phyloP scores from a whole-genome alignment of 371 early-diverging fungal genomes.

The Mortierella sp. region DNA sequence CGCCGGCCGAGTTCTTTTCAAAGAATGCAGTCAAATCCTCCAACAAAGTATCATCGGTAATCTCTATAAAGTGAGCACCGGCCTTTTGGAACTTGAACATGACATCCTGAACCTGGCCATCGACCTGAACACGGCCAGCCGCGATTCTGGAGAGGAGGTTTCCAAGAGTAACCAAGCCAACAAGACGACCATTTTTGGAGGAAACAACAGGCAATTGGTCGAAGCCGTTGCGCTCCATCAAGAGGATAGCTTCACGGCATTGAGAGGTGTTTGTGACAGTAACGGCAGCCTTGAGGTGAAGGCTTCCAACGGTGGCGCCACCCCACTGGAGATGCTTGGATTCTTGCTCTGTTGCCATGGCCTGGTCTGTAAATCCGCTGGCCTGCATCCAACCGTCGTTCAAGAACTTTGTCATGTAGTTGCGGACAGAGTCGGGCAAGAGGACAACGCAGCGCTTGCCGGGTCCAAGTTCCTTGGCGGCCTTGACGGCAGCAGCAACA shows the following conservation, averaged over 20 bases:
- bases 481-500: constrained; percentile 86
- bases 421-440: constrained; percentile 96
- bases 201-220: constrained; percentile 96
- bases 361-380: constrained; percentile 78
- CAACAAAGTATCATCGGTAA: constrained; percentile 86
- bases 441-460: constrained; percentile 94
- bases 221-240: constrained; percentile 91
- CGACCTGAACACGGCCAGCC: constrained; percentile 73
- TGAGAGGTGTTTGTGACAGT: constrained; percentile 75
- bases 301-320: constrained; percentile 86
- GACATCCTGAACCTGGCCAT: constrained; percentile 77
- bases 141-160: constrained; percentile 88
- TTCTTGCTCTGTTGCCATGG: constrained; percentile 74
- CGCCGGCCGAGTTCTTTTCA: constrained; percentile 88
- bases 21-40: constrained; percentile 89
- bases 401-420: constrained; percentile 98
- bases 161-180: constrained; percentile 91
- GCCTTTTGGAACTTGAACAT: constrained; percentile 90
- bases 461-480: constrained; percentile 84
- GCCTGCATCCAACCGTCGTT: constrained; percentile 96
- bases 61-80: constrained; percentile 78
- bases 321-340: constrained; percentile 76
- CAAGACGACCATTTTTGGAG: constrained; percentile 67
- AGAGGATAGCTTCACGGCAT: constrained; percentile 83
- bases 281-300: constrained; percentile 85